Percentiles rank a stretch among this genome's conserved stretches.
Conservation (phyloP, 2,329 filamentous ascomycete species). For the Chrysoporthe deuterocubensis region DNA sequence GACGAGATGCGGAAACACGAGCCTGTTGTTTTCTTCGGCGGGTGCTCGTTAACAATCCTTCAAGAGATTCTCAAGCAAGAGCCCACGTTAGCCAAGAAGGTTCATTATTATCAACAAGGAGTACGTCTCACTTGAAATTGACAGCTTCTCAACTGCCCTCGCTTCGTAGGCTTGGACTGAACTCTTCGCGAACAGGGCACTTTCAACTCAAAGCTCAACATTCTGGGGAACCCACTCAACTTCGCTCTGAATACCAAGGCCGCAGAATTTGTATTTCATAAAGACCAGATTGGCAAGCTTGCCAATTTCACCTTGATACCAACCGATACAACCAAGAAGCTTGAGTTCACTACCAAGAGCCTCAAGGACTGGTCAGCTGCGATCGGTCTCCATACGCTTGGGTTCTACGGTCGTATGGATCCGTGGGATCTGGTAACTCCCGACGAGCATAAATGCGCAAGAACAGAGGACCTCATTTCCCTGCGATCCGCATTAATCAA, state of each 20-base stretch:
- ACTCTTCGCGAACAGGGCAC: conserved; percentile 10
- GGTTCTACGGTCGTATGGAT: conserved; percentile 24
- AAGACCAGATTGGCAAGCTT: conserved; percentile 4
- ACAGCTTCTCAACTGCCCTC: background rate
- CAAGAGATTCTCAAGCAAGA: conserved; percentile 20
- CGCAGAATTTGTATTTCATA: conserved; percentile 22
- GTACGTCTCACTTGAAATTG: background rate
- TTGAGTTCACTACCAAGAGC: conserved; percentile 18
- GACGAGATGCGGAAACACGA: conserved; percentile 22
- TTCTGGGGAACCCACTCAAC: conserved; percentile 29
- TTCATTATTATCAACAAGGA: conserved; percentile 26
- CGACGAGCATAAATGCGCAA: conserved; percentile 2
- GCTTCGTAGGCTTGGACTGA: background rate
- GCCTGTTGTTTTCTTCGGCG: conserved; percentile 24
- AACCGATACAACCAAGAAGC: conserved; percentile 28
- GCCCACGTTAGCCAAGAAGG: conserved; percentile 15
- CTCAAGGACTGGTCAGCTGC: conserved; percentile 20
- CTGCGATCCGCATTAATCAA: conserved; percentile 16
- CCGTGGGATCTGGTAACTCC: conserved; percentile 21
- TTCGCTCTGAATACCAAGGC: conserved; percentile 26
- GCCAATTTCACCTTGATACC: conserved; percentile 24
- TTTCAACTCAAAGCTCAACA: conserved; percentile 26
- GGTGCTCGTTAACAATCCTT: conserved; percentile 26
- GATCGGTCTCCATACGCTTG: conserved; percentile 24
- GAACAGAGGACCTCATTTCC: conserved; percentile 17